Base-by-base conservation (phyloP, 441 rosid genomes). In the Syzygium malaccense region DNA sequence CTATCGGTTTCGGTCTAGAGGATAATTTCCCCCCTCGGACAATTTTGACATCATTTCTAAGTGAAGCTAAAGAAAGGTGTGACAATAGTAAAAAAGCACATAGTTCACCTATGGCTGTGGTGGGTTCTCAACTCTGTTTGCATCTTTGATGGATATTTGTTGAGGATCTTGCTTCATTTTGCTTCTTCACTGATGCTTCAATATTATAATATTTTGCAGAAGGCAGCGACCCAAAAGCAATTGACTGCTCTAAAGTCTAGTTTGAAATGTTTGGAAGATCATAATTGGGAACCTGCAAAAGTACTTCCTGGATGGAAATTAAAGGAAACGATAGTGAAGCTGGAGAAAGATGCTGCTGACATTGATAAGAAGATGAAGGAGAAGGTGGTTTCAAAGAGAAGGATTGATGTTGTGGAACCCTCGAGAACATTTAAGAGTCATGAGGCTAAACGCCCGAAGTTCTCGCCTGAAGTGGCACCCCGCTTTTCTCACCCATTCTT, bases 251-350 rank as follows among this genome's bases (percentile, higher is more conserved):
- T 96, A 85, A 91, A 90, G 88, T 94, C 95, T 26, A 92, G 92
- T n/a, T 75, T 91, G 89, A 93, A 86, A 91, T 94, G 92, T 91
- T 90, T 95, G 92, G 94, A 95, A 92, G 89, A 90, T 89, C 92
- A 89, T 90, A 92, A 91, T 83, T 89, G 91, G 68, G 96, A 96
- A 87, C 94, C 95, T 11, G 84, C 86, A 26, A 91, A 91, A 90
- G 89, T 93, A 87, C 88, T 95, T 91, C 94, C 95, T 85, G 96
- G 90, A 49, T 94, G 94, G 93, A 93, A 92, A 86, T 86, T 95
- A 75, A 90, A 92, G 89, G 97, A 95, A 84, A 91, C 89, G 91
- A 93, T 93, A 49, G 68, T 51, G 20, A 90, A 91, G 88, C 91
- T 95, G 89, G 95, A 95, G 91, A 93, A 93, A 90, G 95, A 95